These are phyloP conservation scores for Coniochaeta hoffmannii DNA, from an alignment of 2,329 filamentous ascomycete genomes.

Conservation along the genomic window DNA sequence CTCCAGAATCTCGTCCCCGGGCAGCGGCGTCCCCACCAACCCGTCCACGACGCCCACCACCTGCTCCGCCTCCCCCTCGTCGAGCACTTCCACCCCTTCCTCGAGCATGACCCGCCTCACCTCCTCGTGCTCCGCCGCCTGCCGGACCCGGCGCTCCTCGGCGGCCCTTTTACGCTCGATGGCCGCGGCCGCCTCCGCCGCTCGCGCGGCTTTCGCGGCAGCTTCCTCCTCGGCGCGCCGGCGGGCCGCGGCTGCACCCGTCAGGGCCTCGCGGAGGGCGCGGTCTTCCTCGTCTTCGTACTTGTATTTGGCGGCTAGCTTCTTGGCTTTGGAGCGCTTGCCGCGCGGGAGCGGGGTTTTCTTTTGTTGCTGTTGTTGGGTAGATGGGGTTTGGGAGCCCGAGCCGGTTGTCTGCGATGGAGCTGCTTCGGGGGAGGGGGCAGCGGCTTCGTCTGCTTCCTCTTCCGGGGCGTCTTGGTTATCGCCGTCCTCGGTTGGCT, in stretches of 20 bases:
- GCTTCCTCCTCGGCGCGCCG: constrained; percentile 63
- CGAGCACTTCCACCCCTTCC: constrained; percentile 50
- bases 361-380: constrained; percentile 25
- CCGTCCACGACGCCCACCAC: constrained; percentile 53
- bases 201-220: constrained; percentile 57
- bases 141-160: constrained; percentile 68
- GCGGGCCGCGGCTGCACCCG: constrained; percentile 66
- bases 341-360: constrained; percentile 56
- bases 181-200: constrained; percentile 64
- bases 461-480: constrained; percentile 26
- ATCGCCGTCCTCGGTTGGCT: constrained; percentile 15
- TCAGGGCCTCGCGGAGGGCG: constrained; percentile 70
- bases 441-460: constrained; percentile 12
- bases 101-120: constrained; percentile 52
- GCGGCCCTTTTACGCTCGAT: constrained; percentile 72
- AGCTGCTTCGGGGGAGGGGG: constrained; percentile 21
- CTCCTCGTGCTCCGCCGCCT: constrained; percentile 72
- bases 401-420: constrained; percentile 8
- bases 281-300: constrained; percentile 94
- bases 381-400: constrained; percentile 16
- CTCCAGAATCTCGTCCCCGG: constrained; percentile 76
- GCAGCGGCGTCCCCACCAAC: constrained; percentile 69
- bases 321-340: constrained; percentile 77
- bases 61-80: constrained; percentile 50
- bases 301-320: constrained; percentile 82